A percentile compares a stretch with the other conserved stretches of the same genome.
phyloP scores from a whole-genome alignment of 1,284 basidiomycete species.

The Neonothopanus nambi region DNA sequence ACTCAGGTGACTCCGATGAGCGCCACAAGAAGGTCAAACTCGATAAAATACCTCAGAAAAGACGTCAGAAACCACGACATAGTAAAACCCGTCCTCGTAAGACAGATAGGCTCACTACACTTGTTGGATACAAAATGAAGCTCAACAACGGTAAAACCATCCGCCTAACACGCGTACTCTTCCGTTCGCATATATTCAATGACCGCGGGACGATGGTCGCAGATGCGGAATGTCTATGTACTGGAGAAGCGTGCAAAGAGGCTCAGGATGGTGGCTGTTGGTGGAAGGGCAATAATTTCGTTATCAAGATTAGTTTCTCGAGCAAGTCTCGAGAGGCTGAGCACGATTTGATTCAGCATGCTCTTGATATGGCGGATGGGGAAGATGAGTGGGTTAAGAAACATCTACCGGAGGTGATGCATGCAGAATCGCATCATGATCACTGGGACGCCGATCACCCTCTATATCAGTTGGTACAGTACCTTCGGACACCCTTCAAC shows the following conservation, averaged over 20 bases:
- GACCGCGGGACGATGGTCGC: not conserved
- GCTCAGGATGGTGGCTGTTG: not conserved
- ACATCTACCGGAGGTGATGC: not conserved
- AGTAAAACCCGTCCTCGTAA: no score
- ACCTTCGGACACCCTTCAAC: not conserved
- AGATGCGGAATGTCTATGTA: not conserved
- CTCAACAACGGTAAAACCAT: no score
- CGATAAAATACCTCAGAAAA: no score
- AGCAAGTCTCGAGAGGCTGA: not conserved
- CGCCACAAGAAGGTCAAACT: no score
- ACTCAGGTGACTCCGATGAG: no score
- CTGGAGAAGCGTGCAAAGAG: no score
- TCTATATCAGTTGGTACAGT: not conserved
- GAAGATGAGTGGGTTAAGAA: not conserved
- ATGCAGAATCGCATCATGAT: not conserved
- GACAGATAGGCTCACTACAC: no score
- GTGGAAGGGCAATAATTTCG: not conserved
- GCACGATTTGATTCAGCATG: not conserved
- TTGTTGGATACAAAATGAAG: no score
- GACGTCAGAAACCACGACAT: no score
- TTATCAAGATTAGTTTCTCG: slow-evolving; percentile 10
- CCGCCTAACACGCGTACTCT: no score
- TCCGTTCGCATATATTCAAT: no score
- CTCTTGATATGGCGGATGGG: not conserved
- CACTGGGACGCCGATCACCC: not conserved